Evolutionary conservation across 495 filamentous ascomycete genomes (phyloP).

Genomic region (Immersiella caudata): DNA sequence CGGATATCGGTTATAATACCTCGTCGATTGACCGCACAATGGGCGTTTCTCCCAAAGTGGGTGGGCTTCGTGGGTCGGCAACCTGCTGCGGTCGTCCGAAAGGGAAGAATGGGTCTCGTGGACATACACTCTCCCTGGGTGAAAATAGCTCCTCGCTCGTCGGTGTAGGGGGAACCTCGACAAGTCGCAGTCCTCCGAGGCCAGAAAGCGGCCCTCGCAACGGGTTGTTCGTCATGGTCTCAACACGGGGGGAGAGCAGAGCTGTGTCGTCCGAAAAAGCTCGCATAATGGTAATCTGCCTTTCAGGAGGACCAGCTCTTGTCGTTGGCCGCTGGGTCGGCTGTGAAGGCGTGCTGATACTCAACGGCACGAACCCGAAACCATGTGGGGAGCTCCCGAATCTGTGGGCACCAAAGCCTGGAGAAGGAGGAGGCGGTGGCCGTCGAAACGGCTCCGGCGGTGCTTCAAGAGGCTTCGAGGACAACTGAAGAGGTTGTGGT

Average conservation of each 20-base stretch:
- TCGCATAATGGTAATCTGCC: slow-evolving; percentile 36
- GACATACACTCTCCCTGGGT: slow-evolving; percentile 53
- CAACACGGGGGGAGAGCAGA: slow-evolving; percentile 54
- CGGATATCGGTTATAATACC: slow-evolving; percentile 42
- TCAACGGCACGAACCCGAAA: slow-evolving; percentile 42
- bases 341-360: slow-evolving; percentile 22
- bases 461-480: neutral
- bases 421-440: slow-evolving; percentile 30
- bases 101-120: slow-evolving; percentile 52
- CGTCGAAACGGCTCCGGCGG: slow-evolving; percentile 30
- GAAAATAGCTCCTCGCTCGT: slow-evolving; percentile 49
- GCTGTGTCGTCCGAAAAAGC: slow-evolving; percentile 43
- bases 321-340: neutral
- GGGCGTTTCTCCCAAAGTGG: slow-evolving; percentile 64
- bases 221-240: slow-evolving; percentile 59
- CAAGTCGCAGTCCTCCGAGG: slow-evolving; percentile 47
- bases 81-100: slow-evolving; percentile 47
- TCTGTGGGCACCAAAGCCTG: slow-evolving; percentile 44
- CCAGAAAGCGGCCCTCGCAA: slow-evolving; percentile 44
- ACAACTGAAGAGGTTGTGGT: neutral
- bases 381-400: slow-evolving; percentile 33
- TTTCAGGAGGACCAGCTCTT: slow-evolving; percentile 24
- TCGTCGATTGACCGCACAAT: slow-evolving; percentile 68
- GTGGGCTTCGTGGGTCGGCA: slow-evolving; percentile 66
- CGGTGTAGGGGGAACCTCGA: slow-evolving; percentile 52